Evolutionary conservation across 2,329 filamentous ascomycete genomes (phyloP).

Genomic region (Chalaropsis thielavioides): DNA sequence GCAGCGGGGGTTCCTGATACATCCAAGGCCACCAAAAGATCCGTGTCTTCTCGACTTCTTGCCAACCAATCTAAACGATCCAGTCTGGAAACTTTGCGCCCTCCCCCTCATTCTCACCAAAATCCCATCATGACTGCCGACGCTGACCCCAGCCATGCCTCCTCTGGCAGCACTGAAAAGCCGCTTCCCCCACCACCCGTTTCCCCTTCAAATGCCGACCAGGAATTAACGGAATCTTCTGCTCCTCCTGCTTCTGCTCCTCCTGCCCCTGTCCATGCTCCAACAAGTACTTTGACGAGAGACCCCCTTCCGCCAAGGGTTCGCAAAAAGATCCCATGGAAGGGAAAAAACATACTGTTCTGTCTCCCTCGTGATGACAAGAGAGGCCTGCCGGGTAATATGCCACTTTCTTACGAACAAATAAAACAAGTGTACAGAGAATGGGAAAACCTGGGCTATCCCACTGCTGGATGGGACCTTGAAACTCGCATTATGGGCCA

Average conservation of each 20-base stretch:
- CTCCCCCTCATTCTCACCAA: conserved; percentile 4
- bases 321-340: conserved; percentile 62
- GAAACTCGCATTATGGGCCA: conserved; percentile 31
- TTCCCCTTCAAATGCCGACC: background rate
- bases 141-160: conserved; percentile 2
- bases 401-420: conserved; percentile 41
- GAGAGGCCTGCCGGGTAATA: conserved; percentile 41
- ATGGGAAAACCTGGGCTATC: conserved; percentile 57
- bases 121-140: conserved; percentile 16
- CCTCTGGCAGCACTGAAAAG: conserved; percentile 11
- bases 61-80: conserved; percentile 31
- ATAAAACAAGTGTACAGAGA: conserved; percentile 47
- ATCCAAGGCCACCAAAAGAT: conserved; percentile 28
- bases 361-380: conserved; percentile 53
- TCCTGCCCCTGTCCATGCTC: conserved; percentile 22
- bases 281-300: conserved; percentile 26
- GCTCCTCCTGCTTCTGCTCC: background rate
- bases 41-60: conserved; percentile 12
- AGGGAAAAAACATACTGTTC: conserved; percentile 59
- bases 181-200: conserved; percentile 10
- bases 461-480: conserved; percentile 53
- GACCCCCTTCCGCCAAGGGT: conserved; percentile 38
- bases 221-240: background rate
- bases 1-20: conserved; percentile 28
- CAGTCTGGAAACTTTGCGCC: conserved; percentile 39